Evolutionary conservation across 345 rosid genomes (phyloP).

Genomic region (Gossypium stocksii): DNA sequence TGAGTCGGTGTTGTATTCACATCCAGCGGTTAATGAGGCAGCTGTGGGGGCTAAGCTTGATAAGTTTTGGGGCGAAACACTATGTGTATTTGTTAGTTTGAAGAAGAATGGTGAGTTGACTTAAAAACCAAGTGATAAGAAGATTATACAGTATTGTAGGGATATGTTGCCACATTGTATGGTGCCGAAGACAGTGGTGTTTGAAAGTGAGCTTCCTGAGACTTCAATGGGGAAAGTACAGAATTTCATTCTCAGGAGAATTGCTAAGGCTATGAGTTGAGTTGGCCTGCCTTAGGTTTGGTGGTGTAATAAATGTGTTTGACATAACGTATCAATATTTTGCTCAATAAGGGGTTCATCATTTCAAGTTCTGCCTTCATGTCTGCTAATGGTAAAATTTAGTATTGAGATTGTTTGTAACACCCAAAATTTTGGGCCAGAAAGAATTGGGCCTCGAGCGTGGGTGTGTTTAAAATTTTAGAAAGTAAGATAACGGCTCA

Average conservation of each 20-base stretch:
- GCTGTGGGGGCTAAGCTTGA: constrained; percentile 59
- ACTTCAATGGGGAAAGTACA: constrained; percentile 62
- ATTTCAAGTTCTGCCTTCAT: too few relatives aligned
- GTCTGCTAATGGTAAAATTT: too few relatives aligned
- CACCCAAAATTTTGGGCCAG: too few relatives aligned
- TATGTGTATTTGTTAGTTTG: constrained; percentile 58
- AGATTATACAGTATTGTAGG: constrained; percentile 47
- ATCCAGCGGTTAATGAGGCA: constrained; percentile 46
- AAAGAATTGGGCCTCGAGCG: too few relatives aligned
- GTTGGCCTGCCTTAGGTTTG: background rate
- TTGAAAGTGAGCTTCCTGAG: constrained; percentile 49
- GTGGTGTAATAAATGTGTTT: too few relatives aligned
- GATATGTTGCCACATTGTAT: constrained; percentile 47
- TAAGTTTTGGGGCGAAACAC: constrained; percentile 58
- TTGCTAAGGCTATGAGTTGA: constrained; percentile 29
- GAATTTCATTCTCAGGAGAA: constrained; percentile 43
- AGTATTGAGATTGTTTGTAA: too few relatives aligned
- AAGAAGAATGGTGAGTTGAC: constrained; percentile 16
- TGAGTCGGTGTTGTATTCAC: constrained; percentile 46
- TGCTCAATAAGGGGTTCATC: too few relatives aligned
- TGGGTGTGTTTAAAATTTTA: too few relatives aligned
- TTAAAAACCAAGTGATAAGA: constrained; percentile 26
- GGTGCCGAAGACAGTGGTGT: constrained; percentile 52
- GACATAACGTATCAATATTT: too few relatives aligned
- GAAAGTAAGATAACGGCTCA: too few relatives aligned